phyloP scores from a whole-genome alignment of 257 asterid species.

The Solanum lycopersicoides region DNA sequence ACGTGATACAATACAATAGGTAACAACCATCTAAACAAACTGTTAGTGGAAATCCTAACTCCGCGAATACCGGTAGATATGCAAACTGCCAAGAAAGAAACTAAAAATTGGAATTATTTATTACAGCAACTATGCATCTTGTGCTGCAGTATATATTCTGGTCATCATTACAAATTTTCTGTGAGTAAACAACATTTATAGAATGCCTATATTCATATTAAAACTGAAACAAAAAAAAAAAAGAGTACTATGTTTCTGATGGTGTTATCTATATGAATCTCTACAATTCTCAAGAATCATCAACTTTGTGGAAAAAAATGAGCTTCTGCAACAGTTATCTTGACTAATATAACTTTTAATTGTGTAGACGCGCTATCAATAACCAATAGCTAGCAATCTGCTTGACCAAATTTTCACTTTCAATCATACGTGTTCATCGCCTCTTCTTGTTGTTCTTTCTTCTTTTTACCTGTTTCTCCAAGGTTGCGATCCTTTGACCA shows the following conservation, averaged over 20 bases:
- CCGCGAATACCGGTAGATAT: neutral
- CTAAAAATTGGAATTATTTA: neutral
- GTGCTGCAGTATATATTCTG: neutral
- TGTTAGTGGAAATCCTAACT: neutral
- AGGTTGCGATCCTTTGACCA: constrained; percentile 43
- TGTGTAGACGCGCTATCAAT: neutral
- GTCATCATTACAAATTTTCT: neutral
- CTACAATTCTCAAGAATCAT: neutral
- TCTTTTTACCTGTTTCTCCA: constrained; percentile 74
- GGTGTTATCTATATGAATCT: neutral
- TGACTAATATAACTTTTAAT: neutral
- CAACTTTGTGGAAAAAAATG: neutral
- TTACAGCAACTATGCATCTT: neutral
- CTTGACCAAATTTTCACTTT: neutral
- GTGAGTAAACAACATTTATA: neutral
- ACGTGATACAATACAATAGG: neutral
- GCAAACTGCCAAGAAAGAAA: neutral
- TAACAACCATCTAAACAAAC: too few species aligned
- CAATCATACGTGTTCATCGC: constrained; percentile 4
- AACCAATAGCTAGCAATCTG: neutral
- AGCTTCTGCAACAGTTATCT: neutral
- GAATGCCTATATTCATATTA: neutral
- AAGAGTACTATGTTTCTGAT: neutral
- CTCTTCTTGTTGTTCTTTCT: constrained; percentile 66
- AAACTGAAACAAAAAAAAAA: neutral